Percentiles rank a stretch among this genome's conserved stretches.
These are phyloP conservation scores for Cryptococcus maquisensis DNA, from an alignment of 1,284 basidiomycete species.

Conservation along the genomic window DNA sequence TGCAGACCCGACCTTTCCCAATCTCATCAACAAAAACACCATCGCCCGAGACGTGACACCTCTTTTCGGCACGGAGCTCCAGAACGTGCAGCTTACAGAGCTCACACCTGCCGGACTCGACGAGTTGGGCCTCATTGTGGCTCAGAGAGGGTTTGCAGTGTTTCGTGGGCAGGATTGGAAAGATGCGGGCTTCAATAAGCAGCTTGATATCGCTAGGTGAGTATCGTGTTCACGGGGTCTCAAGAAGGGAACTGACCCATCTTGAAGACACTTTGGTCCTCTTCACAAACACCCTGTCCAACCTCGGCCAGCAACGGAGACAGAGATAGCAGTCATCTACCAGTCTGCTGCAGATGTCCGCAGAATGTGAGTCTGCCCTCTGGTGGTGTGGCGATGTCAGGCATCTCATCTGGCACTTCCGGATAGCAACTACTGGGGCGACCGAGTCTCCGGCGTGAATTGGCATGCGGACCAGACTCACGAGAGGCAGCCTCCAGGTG, in stretches of 20 bases:
- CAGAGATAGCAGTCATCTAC: slow-evolving; percentile 11
- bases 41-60: slow-evolving; percentile 5
- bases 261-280: slow-evolving; percentile 9
- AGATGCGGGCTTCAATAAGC: slow-evolving; percentile 11
- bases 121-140: slow-evolving; percentile 8
- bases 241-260: background rate
- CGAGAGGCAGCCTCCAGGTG: slow-evolving; percentile 9
- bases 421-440: slow-evolving; percentile 12
- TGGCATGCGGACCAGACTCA: slow-evolving; percentile 14
- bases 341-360: slow-evolving; percentile 7
- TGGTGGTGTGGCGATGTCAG: background rate
- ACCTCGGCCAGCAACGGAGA: slow-evolving; percentile 3
- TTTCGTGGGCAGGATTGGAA: slow-evolving; percentile 12
- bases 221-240: background rate
- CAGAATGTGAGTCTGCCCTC: background rate
- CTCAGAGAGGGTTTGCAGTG: slow-evolving; percentile 10
- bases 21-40: background rate
- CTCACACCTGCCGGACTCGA: slow-evolving; percentile 6
- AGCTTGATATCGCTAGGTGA: slow-evolving; percentile 12
- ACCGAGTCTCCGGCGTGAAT: slow-evolving; percentile 2
- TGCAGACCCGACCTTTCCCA: slow-evolving; percentile 8
- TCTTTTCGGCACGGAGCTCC: slow-evolving; percentile 8
- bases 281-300: slow-evolving; percentile 8
- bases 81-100: slow-evolving; percentile 7
- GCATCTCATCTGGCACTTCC: background rate